phyloP scores from a whole-genome alignment of 169 alveolate genomes.

The Toxoplasma gondii region DNA sequence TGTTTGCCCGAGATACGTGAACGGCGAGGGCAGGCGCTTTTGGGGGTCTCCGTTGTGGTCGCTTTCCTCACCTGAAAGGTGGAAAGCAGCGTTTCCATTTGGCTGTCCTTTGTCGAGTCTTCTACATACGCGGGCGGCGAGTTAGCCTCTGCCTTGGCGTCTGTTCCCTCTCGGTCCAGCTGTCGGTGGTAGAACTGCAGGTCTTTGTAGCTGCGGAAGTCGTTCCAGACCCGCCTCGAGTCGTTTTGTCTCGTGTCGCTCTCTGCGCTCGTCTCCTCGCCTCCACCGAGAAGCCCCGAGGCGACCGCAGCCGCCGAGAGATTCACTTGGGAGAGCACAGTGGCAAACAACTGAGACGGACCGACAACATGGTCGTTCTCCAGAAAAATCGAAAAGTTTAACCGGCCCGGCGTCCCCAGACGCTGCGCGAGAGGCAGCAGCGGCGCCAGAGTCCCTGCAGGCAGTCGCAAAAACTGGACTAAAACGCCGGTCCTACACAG shows the following conservation, averaged over 20 bases:
- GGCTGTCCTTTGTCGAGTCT: neutral
- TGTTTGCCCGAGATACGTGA: no score
- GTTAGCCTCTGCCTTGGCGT: neutral
- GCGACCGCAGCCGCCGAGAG: neutral
- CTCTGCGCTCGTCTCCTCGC: neutral
- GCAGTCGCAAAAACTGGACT: neutral
- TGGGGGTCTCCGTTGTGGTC: neutral
- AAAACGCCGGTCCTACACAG: neutral
- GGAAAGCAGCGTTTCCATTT: neutral
- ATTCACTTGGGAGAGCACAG: neutral
- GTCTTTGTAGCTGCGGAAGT: neutral
- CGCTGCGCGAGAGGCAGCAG: neutral
- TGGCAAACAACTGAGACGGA: neutral
- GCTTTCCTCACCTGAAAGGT: neutral
- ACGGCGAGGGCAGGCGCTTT: neutral
- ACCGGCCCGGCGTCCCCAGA: neutral
- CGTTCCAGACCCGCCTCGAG: neutral
- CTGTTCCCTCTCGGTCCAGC: neutral
- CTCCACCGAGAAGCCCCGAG: neutral
- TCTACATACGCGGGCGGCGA: neutral
- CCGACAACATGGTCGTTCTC: conserved; percentile 1
- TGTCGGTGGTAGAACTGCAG: neutral
- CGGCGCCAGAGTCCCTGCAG: conserved; percentile 21
- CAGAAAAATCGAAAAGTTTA: conserved; percentile 7
- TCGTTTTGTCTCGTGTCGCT: neutral